phyloP scores from a whole-genome alignment of 345 rosid genomes.

The Salix brachista region DNA sequence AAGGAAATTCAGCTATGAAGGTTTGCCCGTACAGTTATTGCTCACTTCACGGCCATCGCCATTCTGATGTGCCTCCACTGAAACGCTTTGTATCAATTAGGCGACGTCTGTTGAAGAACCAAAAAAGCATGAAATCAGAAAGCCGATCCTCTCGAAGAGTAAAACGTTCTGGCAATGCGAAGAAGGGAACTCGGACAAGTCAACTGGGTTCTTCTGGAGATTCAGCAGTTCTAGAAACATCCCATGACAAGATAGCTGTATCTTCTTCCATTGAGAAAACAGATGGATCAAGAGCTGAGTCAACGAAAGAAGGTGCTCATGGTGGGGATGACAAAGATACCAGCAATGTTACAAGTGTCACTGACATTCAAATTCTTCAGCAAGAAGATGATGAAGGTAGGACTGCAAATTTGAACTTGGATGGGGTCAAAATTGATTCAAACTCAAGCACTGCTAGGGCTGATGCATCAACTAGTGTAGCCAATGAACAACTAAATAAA shows the following conservation, averaged over 20 bases:
- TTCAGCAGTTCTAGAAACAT: slow-evolving; percentile 15
- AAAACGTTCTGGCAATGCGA: slow-evolving; percentile 28
- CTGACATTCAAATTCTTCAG: background rate
- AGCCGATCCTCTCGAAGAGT: slow-evolving; percentile 26
- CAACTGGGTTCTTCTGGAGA: background rate
- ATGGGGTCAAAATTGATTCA: background rate
- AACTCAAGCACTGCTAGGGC: background rate
- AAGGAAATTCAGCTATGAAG: slow-evolving; percentile 26
- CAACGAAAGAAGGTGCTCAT: background rate
- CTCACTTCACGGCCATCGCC: slow-evolving; percentile 77
- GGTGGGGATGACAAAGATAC: slow-evolving; percentile 2
- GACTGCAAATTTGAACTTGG: slow-evolving; percentile 18
- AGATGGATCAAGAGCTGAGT: background rate
- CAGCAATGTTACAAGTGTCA: background rate
- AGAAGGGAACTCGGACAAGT: slow-evolving; percentile 26
- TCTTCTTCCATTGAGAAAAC: slow-evolving; percentile 4
- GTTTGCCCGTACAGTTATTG: slow-evolving; percentile 77
- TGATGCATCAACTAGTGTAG: slow-evolving; percentile 1
- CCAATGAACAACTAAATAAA: background rate
- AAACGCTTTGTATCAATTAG: slow-evolving; percentile 63
- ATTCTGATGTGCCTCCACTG: slow-evolving; percentile 45
- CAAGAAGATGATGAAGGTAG: slow-evolving; percentile 14
- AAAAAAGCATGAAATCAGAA: slow-evolving; percentile 43
- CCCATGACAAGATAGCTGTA: background rate
- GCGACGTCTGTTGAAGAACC: slow-evolving; percentile 43